Percentiles rank a stretch among this genome's conserved stretches.
phyloP scores from a whole-genome alignment of 495 filamentous ascomycete species.

The Rusavskia elegans region DNA sequence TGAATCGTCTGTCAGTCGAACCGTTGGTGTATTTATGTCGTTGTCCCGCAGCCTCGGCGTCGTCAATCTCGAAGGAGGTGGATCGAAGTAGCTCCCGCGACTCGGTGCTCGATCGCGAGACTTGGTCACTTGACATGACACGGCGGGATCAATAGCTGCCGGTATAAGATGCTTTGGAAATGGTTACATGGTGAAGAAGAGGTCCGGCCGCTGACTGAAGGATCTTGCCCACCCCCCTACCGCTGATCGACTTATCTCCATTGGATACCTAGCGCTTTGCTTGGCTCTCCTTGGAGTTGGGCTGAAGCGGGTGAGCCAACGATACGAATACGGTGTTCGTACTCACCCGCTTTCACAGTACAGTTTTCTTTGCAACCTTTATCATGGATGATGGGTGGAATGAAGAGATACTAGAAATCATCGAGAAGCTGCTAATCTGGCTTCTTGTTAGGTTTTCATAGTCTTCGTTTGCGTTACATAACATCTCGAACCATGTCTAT shows the following conservation, averaged over 20 bases:
- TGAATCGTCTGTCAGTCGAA: neutral
- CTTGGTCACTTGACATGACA: neutral
- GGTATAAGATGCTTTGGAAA: neutral
- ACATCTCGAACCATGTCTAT: conserved; percentile 7
- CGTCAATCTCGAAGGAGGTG: neutral
- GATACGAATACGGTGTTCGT: too few relatives aligned
- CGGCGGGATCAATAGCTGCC: neutral
- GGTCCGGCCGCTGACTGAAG: too few relatives aligned
- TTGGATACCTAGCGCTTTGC: too few relatives aligned
- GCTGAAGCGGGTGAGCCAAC: too few relatives aligned
- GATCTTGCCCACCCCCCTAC: neutral
- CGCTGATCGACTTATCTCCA: too few relatives aligned
- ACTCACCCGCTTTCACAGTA: too few relatives aligned
- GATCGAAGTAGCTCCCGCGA: neutral
- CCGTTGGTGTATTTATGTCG: neutral
- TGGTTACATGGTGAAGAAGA: neutral
- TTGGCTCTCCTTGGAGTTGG: too few relatives aligned
- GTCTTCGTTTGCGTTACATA: neutral
- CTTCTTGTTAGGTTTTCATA: too few relatives aligned
- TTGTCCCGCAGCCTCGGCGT: neutral
- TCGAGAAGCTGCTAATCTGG: too few relatives aligned
- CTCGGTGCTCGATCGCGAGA: neutral
- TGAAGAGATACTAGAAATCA: too few relatives aligned
- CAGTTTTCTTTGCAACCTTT: too few relatives aligned
- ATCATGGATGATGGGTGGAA: too few relatives aligned